Conservation (phyloP, 331 rosid species). For the Pyrus hybrid region DNA sequence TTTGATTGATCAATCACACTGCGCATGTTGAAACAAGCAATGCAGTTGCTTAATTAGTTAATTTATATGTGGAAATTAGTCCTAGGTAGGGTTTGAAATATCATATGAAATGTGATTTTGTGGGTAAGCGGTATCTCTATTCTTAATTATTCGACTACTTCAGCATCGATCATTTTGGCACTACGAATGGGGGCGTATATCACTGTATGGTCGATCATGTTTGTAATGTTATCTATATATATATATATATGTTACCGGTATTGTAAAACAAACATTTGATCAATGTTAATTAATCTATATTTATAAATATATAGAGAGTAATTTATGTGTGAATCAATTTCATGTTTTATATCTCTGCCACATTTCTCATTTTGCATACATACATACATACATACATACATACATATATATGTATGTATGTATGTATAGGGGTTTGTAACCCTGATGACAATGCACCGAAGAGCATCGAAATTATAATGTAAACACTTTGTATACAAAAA, state of each 20-base stretch:
- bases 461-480: background rate
- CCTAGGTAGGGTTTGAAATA: background rate
- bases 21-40: background rate
- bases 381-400: no score
- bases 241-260: background rate
- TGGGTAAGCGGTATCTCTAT: background rate
- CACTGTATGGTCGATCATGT: background rate
- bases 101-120: background rate
- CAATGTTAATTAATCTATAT: background rate
- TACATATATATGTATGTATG: no score
- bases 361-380: background rate
- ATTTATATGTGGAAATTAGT: background rate
- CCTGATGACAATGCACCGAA: background rate
- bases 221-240: background rate
- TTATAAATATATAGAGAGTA: background rate
- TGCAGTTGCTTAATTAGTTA: background rate
- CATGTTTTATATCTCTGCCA: background rate
- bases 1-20: background rate
- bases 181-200: background rate
- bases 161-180: background rate
- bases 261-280: background rate
- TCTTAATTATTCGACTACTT: background rate
- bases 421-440: background rate
- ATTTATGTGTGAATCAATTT: background rate
- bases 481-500: background rate